Evolutionary conservation across 331 rosid genomes (phyloP), one percentile per base, ranked within the genome.

Genomic region (Pyracantha coccinea): DNA sequence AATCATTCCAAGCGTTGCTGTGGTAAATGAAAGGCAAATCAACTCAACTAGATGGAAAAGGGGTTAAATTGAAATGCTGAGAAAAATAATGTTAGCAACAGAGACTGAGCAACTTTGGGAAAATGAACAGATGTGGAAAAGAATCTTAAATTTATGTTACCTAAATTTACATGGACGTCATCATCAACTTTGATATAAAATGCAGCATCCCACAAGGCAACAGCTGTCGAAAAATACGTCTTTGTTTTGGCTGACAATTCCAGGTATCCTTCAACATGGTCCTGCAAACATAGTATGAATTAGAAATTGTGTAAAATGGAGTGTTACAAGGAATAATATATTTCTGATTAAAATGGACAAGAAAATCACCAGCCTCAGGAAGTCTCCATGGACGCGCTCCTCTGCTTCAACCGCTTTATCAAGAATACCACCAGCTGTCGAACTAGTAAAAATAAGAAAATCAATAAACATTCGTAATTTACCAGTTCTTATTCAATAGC

Each of bases 171-270:
- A 77, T 93, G 97, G 74, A 93, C 88, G 77, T 91, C 97, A 71
- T 93, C 98, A 65, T 93, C 98, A 76, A 91, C 98, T 88, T 93
- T 93, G 84, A 91, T 83, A 73, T 90, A 92, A 85, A 84, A 92
- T 47, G 88, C 96, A 21, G 97, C 93, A 85, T 92, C 92, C 96
- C 97, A 93, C 88, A 91, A 44, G 80, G 91, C 85, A 77, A 91
- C 87, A 77, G 90, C 97, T 27, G 97, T 89, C 23, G 90, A 80
- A 83, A 92, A 92, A 77, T 85, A 92, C 15, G 82, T 77, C 88
- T 87, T 92, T 31, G 96, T 92, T 83, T 92, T 92, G 57, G 92
- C 92, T 24, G 97, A 88, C 85, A 92, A 83, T 78, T 88, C 92
- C 69, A 88, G 65, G 83, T 93, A 91, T 70, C 96, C 98, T 82